phyloP scores from a whole-genome alignment of 306 rosid genomes.

The Mimosa pudica region DNA sequence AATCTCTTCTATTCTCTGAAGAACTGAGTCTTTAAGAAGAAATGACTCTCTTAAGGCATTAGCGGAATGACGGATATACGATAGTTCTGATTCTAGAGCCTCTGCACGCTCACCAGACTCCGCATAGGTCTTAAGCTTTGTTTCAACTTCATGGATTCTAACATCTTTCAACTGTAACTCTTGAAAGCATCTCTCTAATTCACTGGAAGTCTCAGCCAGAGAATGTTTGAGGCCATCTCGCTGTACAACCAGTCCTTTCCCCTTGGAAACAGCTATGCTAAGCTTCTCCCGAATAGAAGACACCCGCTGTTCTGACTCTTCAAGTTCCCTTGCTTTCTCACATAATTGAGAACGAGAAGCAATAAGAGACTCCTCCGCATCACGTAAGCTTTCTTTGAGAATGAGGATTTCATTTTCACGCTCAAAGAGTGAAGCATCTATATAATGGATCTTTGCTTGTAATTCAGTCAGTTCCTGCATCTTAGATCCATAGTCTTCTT shows the following conservation, averaged over 20 bases:
- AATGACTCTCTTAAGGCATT: conserved; percentile 95
- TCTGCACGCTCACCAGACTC: conserved; percentile 96
- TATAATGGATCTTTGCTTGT: conserved; percentile 56
- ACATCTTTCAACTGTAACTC: conserved; percentile 80
- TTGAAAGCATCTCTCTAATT: conserved; percentile 80
- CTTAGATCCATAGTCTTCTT: conserved; percentile 50
- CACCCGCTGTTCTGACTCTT: conserved; percentile 84
- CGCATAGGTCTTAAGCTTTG: conserved; percentile 74
- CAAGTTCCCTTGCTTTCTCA: conserved; percentile 69
- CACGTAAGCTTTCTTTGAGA: conserved; percentile 77
- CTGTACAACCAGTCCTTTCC: conserved; percentile 92
- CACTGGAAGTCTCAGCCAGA: conserved; percentile 75
- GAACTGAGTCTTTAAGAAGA: conserved; percentile 94
- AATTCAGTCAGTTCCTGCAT: conserved; percentile 57
- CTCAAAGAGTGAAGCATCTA: conserved; percentile 57
- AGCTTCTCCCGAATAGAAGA: conserved; percentile 91
- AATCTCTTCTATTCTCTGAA: conserved; percentile 97
- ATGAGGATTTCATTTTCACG: conserved; percentile 67
- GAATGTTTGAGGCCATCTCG: conserved; percentile 87
- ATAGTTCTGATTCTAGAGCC: conserved; percentile 97
- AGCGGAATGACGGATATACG: conserved; percentile 96
- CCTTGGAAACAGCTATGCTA: conserved; percentile 96
- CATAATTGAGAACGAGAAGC: conserved; percentile 55
- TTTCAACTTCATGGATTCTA: conserved; percentile 77
- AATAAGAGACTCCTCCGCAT: conserved; percentile 65